phyloP scores from a whole-genome alignment of 805 yeast species.

The Kodamaea restingae region DNA sequence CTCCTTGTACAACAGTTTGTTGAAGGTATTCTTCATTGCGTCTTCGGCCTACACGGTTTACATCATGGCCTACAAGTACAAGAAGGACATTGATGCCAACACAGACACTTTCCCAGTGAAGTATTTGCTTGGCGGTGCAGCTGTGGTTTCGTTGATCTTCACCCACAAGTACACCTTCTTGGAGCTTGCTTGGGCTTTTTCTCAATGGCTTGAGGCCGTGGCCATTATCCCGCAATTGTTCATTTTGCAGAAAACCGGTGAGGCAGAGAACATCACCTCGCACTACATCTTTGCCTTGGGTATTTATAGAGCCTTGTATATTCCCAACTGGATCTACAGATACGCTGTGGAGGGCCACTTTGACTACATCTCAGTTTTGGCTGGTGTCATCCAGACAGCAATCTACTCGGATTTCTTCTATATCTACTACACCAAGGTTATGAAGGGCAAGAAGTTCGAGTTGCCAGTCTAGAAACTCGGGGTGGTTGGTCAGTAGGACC shows the following conservation, averaged over 20 bases:
- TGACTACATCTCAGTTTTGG: conserved; percentile 66
- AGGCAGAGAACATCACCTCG: conserved; percentile 79
- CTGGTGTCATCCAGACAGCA: conserved; percentile 83
- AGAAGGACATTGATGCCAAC: conserved; percentile 60
- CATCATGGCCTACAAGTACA: conserved; percentile 60
- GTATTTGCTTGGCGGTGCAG: conserved; percentile 64
- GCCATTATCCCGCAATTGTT: conserved; percentile 92
- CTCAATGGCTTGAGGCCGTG: conserved; percentile 87
- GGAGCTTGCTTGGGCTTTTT: conserved; percentile 82
- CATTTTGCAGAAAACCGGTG: conserved; percentile 84
- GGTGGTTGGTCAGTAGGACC: too few species aligned
- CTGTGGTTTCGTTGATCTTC: conserved; percentile 53
- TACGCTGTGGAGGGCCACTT: conserved; percentile 58
- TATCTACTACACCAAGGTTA: conserved; percentile 73
- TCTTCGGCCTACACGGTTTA: conserved; percentile 73
- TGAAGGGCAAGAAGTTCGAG: conserved; percentile 73
- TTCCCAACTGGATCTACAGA: conserved; percentile 95
- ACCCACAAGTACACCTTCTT: conserved; percentile 57
- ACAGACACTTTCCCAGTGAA: conserved; percentile 64
- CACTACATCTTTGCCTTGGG: conserved; percentile 96
- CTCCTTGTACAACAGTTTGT: conserved; percentile 69
- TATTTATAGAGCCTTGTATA: conserved; percentile 78
- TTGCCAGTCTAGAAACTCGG: conserved; percentile 63
- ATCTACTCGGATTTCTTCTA: conserved; percentile 95
- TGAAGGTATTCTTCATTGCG: conserved; percentile 78